Evolutionary conservation across 2,329 filamentous ascomycete species (phyloP).

Genomic region (Phoma sp.): DNA sequence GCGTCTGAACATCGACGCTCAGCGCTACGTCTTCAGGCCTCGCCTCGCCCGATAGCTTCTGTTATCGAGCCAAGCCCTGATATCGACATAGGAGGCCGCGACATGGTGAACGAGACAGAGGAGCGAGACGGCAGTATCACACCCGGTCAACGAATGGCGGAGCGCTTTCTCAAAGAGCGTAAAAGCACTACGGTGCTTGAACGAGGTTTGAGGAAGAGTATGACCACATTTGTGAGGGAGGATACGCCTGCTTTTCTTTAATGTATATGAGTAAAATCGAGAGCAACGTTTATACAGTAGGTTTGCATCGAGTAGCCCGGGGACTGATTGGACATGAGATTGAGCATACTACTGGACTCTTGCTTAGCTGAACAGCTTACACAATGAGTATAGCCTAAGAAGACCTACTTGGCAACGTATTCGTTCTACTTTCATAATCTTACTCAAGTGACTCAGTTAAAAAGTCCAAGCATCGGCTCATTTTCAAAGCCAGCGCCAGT

Average conservation of each 20-base stretch:
- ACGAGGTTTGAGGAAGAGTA: conserved; percentile 2
- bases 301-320: not conserved
- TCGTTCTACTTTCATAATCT: not conserved
- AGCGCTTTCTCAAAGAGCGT: conserved; percentile 34
- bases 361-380: not conserved
- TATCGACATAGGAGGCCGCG: not conserved
- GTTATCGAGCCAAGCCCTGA: conserved; percentile 23
- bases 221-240: conserved; percentile 4
- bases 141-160: conserved; percentile 38
- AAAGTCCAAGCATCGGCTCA: too few species aligned
- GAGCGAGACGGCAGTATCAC: conserved; percentile 25
- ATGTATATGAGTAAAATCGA: not conserved
- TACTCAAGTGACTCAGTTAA: not conserved
- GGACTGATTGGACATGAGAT: not conserved
- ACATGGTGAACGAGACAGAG: not conserved
- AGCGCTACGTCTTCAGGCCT: conserved; percentile 8
- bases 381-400: not conserved
- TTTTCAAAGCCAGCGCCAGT: too few species aligned
- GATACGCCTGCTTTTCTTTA: conserved; percentile 20
- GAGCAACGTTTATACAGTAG: not conserved
- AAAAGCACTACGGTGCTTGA: conserved; percentile 10
- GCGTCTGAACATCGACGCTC: conserved; percentile 14
- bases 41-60: conserved; percentile 23
- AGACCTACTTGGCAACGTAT: not conserved
- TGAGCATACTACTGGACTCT: not conserved